Conservation (phyloP, 306 rosid genomes). For the Spatholobus suberectus region DNA sequence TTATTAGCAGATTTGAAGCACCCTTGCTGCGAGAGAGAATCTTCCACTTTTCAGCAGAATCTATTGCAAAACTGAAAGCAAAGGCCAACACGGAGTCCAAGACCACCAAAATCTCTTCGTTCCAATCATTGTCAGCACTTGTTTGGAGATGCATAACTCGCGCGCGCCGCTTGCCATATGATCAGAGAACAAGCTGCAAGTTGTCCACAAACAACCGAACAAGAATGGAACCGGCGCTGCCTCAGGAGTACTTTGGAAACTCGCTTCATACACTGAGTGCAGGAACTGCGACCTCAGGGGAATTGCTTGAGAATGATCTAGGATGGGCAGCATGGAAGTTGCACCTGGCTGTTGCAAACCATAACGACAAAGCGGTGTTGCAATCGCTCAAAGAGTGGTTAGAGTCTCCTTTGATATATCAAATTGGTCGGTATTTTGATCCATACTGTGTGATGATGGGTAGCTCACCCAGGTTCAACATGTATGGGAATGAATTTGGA, state of each 20-base stretch:
- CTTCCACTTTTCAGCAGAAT: constrained; percentile 59
- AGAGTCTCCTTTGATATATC: constrained; percentile 29
- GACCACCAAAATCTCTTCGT: constrained; percentile 53
- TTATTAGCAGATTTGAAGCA: constrained; percentile 49
- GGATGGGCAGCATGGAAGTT: constrained; percentile 72
- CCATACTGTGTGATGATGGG: constrained; percentile 47
- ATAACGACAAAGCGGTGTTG: constrained; percentile 22
- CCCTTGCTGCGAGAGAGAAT: constrained; percentile 61
- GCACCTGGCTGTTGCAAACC: constrained; percentile 51
- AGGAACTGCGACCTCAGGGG: constrained; percentile 36
- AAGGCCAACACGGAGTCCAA: constrained; percentile 52
- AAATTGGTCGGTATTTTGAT: neutral
- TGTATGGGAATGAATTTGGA: constrained; percentile 68
- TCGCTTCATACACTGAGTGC: neutral
- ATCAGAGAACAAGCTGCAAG: constrained; percentile 45
- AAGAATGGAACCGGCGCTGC: constrained; percentile 55
- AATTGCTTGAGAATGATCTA: constrained; percentile 43
- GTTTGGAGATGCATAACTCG: constrained; percentile 64
- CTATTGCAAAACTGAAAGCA: constrained; percentile 62
- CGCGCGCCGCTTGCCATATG: constrained; percentile 13
- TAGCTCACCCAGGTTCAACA: constrained; percentile 61
- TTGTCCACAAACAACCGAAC: constrained; percentile 47
- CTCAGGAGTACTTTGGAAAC: constrained; percentile 62
- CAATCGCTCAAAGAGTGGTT: constrained; percentile 38
- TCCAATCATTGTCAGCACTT: constrained; percentile 59